Evolutionary conservation across 2,329 filamentous ascomycete genomes (phyloP), one percentile per base, ranked within the genome.

Genomic region (Chaetomium sp.): DNA sequence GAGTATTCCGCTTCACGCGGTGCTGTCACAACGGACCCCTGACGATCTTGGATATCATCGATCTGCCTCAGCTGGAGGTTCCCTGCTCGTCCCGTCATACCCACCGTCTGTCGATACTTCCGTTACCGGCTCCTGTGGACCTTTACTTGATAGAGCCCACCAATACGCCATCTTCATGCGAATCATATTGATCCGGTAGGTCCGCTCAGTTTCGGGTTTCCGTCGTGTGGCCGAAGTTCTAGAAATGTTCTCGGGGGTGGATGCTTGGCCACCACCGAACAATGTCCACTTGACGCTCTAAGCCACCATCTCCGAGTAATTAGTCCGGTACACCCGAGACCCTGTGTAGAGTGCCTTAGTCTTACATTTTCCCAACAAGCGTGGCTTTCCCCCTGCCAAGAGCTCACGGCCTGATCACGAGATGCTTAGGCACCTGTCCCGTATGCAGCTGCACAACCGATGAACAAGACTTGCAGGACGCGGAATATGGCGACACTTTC

Each of bases 351-450:
- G 7, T 19, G 13, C 12, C 19, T 10, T 6, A 25, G 27, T 21
- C 16, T 35, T 59, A 21, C n/a, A 31, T 38, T 8, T 45, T 21
- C 21, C n/a, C 31, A 16, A 23, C 10, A 25, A n/a, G 23, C 33
- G 23, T 31, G 33, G 19, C n/a, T 55, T 47, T 49, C n/a, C 54
- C 60, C 60, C 60, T 63, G 60, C 60, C 60, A 66, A 64, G 60
- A 38, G 4, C 13, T 8, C 33, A 3, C 53, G 19, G 13, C 13
- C 19, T 25, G 21, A 63, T 60, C 60, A 68, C 62, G 60, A 51
- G 65, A 54, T 53, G 27, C 31, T 57, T 33, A 33, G 25, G 35
- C 29, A 21, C 56, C 55, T n/a, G 42, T 7, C 50, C n/a, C 16
- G 3, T 38, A 25, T 57, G 29, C 59, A 59, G 23, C 13, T 12